phyloP scores from a whole-genome alignment of 2,329 filamentous ascomycete species.

The Pseudocercospora eumusae region DNA sequence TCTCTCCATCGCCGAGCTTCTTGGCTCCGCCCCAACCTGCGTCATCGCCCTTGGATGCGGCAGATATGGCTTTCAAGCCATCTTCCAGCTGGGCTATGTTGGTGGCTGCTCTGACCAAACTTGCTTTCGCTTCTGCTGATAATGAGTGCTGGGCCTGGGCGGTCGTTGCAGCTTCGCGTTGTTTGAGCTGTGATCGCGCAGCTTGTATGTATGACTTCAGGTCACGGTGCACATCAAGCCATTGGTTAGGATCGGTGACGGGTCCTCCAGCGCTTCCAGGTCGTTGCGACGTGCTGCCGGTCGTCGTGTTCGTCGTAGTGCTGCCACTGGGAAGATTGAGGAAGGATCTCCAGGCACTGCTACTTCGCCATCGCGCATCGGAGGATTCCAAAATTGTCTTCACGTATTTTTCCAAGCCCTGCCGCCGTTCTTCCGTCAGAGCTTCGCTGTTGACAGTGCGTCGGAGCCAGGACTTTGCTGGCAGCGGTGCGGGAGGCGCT shows the following conservation, averaged over 20 bases:
- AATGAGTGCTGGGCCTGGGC: conserved; percentile 61
- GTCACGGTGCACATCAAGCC: conserved; percentile 75
- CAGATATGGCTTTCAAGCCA: conserved; percentile 55
- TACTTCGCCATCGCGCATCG: conserved; percentile 76
- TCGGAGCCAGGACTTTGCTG: conserved; percentile 75
- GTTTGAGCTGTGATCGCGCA: conserved; percentile 65
- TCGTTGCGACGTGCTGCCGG: conserved; percentile 14
- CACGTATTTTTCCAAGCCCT: conserved; percentile 69
- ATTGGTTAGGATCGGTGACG: conserved; percentile 58
- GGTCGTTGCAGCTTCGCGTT: conserved; percentile 63
- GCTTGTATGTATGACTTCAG: conserved; percentile 71
- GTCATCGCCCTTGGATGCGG: conserved; percentile 41
- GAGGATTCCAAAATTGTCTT: conserved; percentile 69
- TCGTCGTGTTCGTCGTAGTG: conserved; percentile 41
- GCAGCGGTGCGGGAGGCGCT: conserved; percentile 67
- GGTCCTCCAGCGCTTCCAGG: conserved; percentile 38
- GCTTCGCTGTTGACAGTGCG: conserved; percentile 69
- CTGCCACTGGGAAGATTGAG: conserved; percentile 64
- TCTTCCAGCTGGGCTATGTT: conserved; percentile 66
- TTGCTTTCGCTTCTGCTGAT: conserved; percentile 71
- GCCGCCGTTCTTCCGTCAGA: conserved; percentile 69
- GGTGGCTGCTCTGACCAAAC: conserved; percentile 67
- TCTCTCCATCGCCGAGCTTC: conserved; percentile 70
- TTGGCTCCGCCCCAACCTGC: conserved; percentile 45
- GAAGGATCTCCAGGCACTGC: conserved; percentile 70